Evolutionary conservation across 1,284 basidiomycete genomes (phyloP), one percentile per base, ranked within the genome.

Genomic region (Spongiforma sp.): DNA sequence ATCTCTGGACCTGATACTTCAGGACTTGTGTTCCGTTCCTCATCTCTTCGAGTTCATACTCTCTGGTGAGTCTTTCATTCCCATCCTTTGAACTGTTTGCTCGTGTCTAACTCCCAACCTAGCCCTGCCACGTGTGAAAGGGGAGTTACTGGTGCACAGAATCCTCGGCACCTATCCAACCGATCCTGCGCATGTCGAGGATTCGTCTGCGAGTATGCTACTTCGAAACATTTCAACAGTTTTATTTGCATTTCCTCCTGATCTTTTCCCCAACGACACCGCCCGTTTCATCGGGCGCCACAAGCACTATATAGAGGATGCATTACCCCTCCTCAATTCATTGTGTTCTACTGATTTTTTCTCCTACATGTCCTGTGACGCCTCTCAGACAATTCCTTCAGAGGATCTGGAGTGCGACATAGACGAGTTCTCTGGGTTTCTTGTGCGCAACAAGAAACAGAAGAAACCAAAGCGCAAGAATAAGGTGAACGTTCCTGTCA

Each of bases 31-130:
- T 32, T 68, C 73, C 9, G 34, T 67, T 21, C 67, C 74, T 0
- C 52, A 66, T 19, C 64, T 78, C 12, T 78, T 75, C 6, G 71
- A 75, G 10, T 78, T 71, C 19, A 26, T 78, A 0, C n/a, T 76
- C 11, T 78, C 76, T 2, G 63, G 74, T 73, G 61, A 56, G 69
- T 65, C 19, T 24, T 3, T 52, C 33, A n/a, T 59, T 34, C 12
- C 26, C 5, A 1, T 46, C 6, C 4, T n/a, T 9, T 11, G 5
- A n/a, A n/a, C n/a, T n/a, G n/a, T n/a, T 36, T 34, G 15, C 32
- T 53, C 4, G 36, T 21, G 4, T 50, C 57, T 64, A 48, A 68
- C 37, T 1, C 33, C 12, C n/a, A 26, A 14, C 26, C 32, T 46
- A 78, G 76, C 64, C 52, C 62, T 62, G 63, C 66, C 69, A 28